phyloP scores from a whole-genome alignment of 331 rosid species.

The Pyrus hybrid region DNA sequence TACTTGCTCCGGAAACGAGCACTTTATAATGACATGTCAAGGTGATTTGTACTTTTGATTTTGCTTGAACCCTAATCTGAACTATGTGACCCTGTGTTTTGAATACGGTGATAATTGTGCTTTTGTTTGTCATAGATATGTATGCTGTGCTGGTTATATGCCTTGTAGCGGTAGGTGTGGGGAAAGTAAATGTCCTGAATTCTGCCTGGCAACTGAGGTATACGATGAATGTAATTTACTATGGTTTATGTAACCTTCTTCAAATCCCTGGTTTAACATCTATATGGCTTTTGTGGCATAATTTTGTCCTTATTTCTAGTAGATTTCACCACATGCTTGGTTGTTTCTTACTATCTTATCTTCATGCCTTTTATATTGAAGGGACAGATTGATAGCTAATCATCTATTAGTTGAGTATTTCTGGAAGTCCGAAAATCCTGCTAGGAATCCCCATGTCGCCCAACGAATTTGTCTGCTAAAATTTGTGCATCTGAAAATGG shows the following conservation, averaged over 20 bases:
- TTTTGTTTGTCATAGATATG: slow-evolving; percentile 44
- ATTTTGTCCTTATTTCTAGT: neutral
- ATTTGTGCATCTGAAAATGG: neutral
- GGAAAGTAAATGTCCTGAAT: slow-evolving; percentile 80
- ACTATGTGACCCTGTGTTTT: neutral
- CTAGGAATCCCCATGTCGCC: neutral
- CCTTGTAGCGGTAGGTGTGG: slow-evolving; percentile 95
- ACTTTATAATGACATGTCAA: slow-evolving; percentile 72
- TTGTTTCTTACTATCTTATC: neutral
- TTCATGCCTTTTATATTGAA: neutral
- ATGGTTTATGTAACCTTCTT: neutral
- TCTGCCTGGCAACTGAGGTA: slow-evolving; percentile 86
- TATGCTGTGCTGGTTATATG: slow-evolving; percentile 94
- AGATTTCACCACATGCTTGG: neutral
- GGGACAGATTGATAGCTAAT: neutral
- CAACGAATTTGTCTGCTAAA: neutral
- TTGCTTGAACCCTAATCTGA: neutral
- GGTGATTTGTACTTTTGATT: slow-evolving; percentile 34
- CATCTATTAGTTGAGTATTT: neutral
- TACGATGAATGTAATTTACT: neutral
- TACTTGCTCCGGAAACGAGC: slow-evolving; percentile 80
- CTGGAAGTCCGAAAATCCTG: too few species aligned
- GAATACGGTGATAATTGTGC: neutral
- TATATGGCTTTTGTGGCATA: neutral
- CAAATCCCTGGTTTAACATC: neutral